Base-by-base conservation (phyloP, 371 early-diverging fungal species). In the Mortierella sp. region DNA sequence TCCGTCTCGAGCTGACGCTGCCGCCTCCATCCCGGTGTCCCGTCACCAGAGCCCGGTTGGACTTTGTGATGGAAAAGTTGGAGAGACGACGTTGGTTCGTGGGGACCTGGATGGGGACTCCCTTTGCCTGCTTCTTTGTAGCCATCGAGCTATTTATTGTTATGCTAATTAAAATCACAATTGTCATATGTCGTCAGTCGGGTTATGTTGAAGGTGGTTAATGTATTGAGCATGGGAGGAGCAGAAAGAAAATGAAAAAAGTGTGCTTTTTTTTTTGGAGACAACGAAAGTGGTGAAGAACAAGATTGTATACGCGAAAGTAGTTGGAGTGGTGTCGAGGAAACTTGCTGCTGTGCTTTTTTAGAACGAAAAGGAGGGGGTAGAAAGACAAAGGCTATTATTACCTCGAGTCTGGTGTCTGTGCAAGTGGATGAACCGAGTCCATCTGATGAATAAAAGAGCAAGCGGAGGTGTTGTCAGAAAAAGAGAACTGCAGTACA, bases 1-100 rank as follows among this genome's bases (percentile, higher is more conserved):
- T 81, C 53, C 82, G 73, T 71, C 82, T 73, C 31, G 68, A 37
- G 39, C 58, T 58, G 37, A 50, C n/a, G n/a, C n/a, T 39, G 40
- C 71, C 40, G 7, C 82, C 77, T 16, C 77, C 77, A 14, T 81
- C 82, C 50, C 82, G 47, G 48, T 77, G 71, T 41, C 82, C 82
- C 10, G 82, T 81, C 74, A 81, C 77, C 16, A 81, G 53, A 13
- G 82, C 71, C 47, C 77, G 44, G 45, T 81, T 81, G 10, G 82
- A 74, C 22, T 71, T 77, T 66, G 71, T 77, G 50, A 77, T 61
- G 16, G 82, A 81, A 66, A 81, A 81, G 26, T 66, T 70, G 2
- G 82, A 81, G 45, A 67, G 61, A 26, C 82, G 73, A n/a, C 82
- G 74, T 34, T 77, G 74, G 64, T 77, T 81, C 1, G 71, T 81